Base-by-base conservation (phyloP, 257 asterid species). In the Solanum commersonii region DNA sequence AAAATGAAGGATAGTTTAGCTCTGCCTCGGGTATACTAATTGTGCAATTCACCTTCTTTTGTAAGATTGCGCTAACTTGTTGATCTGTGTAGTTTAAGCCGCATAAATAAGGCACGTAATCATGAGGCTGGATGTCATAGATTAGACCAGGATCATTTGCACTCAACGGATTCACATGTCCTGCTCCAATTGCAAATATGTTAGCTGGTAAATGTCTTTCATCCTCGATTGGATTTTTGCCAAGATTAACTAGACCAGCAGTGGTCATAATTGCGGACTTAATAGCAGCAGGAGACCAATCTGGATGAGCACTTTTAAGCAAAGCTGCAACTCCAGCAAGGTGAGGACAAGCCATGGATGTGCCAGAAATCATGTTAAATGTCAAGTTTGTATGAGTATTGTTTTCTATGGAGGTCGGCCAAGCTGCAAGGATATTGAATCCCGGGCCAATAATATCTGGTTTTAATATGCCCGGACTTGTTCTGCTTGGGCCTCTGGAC, bases 331-430 rank as follows among this genome's bases (percentile, higher is more conserved):
- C 73, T 23, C 90, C 91, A 63, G 89, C 88, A 10, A 89, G 89
- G 65, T 89, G 91, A 16, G 91, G 91, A 68, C 91, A 89, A 13
- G 91, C 12, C 91, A 89, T 89, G 22, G 91, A 89, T 4, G 91
- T 89, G 12, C 91, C 91, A 0, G 89, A 89, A 14, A 83, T 60
- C 3, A 89, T 18, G 52, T 89, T 84, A 16, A 89, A 89, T 6
- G 87, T 72, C 49, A 88, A 56, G 38, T 83, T 87, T 9, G 86
- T 74, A 33, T 84, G 71, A 29, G 65, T 44, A 20, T 76, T 42
- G 4, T 76, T 78, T 11, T 76, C 90, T 2, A 85, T 35, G 8
- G 88, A 52, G 23, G 20, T 5, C 1, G 82, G 52, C 79, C 90
- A 87, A 18, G 90, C 90, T n/a, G 91, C 91, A 7, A 89, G 90